phyloP scores from a whole-genome alignment of 2,329 filamentous ascomycete species.

The Penicillium expansum region DNA sequence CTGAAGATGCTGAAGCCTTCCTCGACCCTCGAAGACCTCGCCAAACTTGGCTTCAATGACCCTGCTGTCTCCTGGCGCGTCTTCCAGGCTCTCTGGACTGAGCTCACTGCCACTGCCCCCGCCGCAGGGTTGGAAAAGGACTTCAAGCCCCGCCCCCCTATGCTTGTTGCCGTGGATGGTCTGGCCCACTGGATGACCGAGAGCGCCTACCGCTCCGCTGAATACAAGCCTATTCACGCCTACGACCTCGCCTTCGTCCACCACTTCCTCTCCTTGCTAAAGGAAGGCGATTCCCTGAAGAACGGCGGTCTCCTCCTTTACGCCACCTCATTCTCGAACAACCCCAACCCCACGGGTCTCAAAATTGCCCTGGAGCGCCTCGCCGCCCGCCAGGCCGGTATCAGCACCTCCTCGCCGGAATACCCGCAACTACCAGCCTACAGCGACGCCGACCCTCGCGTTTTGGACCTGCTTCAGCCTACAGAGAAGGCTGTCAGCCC shows the following conservation, averaged over 20 bases:
- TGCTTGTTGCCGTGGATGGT: conserved; percentile 76
- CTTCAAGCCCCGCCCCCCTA: conserved; percentile 53
- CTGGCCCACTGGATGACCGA: conserved; percentile 76
- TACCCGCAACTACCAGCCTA: conserved; percentile 54
- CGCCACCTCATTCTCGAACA: conserved; percentile 70
- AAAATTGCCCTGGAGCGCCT: conserved; percentile 62
- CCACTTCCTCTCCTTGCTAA: conserved; percentile 70
- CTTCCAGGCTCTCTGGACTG: conserved; percentile 76
- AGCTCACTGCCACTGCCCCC: conserved; percentile 60
- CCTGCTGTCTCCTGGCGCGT: conserved; percentile 75
- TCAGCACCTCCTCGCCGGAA: conserved; percentile 37
- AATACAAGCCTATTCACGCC: conserved; percentile 74
- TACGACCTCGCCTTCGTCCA: conserved; percentile 77
- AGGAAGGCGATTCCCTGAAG: conserved; percentile 43
- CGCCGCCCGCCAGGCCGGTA: conserved; percentile 43
- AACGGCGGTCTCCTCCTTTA: conserved; percentile 80
- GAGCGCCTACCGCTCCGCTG: conserved; percentile 70
- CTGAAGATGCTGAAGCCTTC: conserved; percentile 59
- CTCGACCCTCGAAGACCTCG: conserved; percentile 65
- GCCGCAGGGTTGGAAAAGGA: conserved; percentile 44
- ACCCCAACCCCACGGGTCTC: conserved; percentile 62
- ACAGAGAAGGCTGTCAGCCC: conserved; percentile 31
- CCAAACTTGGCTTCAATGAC: conserved; percentile 67
- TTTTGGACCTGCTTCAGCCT: conserved; percentile 44
- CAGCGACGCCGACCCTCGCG: conserved; percentile 51